phyloP scores from a whole-genome alignment of 306 rosid species.

The Ormosia semicastrata region DNA sequence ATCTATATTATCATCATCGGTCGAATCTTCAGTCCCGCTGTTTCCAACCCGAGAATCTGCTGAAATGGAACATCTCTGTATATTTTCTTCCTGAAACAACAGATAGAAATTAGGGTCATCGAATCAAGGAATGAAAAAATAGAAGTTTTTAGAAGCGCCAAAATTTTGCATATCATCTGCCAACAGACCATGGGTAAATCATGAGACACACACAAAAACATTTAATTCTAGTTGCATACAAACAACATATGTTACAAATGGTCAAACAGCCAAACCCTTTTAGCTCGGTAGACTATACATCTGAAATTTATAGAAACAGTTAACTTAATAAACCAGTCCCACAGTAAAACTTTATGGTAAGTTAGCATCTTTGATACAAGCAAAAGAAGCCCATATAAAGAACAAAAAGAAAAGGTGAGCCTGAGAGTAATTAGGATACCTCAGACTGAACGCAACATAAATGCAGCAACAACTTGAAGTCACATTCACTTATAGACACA shows the following conservation, averaged over 20 bases:
- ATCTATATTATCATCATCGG: constrained; percentile 79
- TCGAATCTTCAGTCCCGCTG: constrained; percentile 86
- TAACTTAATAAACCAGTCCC: background rate
- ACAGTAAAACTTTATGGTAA: background rate
- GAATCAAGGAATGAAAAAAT: background rate
- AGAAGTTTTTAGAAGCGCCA: background rate
- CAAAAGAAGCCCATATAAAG: background rate
- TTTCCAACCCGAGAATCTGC: constrained; percentile 93
- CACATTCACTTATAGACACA: constrained; percentile 12
- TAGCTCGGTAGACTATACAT: background rate
- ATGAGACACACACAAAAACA: background rate
- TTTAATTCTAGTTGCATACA: background rate
- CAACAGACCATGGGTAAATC: background rate
- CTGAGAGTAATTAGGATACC: constrained; percentile 1
- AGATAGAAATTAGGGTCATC: constrained; percentile 9
- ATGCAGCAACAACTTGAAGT: constrained; percentile 1
- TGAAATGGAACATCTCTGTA: constrained; percentile 90
- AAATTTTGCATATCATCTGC: background rate
- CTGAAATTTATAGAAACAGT: background rate
- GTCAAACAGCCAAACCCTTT: background rate
- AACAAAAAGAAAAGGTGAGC: background rate
- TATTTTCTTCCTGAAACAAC: constrained; percentile 82
- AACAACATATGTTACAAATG: background rate
- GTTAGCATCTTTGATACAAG: background rate
- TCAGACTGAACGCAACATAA: background rate